Conservation (phyloP, 495 filamentous ascomycete genomes). For the Neurospora terricola region DNA sequence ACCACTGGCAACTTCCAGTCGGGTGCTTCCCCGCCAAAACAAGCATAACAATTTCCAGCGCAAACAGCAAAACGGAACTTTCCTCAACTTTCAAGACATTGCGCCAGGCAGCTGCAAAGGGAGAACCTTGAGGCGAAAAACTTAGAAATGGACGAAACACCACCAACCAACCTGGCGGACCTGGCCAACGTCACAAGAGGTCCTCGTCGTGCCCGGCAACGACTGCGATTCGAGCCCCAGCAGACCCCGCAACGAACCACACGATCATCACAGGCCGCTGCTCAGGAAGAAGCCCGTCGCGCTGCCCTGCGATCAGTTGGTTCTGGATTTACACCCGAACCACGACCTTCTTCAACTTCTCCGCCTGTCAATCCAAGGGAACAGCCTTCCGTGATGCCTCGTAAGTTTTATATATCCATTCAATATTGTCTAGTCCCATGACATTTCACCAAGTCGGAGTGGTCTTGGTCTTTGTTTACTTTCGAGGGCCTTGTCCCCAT, state of each 20-base stretch:
- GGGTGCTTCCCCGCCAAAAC: neutral
- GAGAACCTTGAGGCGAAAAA: neutral
- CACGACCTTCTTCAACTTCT: neutral
- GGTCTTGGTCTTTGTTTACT: neutral
- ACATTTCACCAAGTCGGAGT: neutral
- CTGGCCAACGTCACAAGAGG: slow-evolving; percentile 2
- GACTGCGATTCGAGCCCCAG: neutral
- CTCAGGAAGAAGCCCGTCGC: neutral
- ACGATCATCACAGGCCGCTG: neutral
- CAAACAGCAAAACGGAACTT: neutral
- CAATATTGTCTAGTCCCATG: neutral
- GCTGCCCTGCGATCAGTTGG: neutral
- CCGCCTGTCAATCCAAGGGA: neutral
- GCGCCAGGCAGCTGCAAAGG: neutral
- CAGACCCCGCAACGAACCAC: neutral
- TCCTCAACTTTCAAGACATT: neutral
- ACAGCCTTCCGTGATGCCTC: neutral
- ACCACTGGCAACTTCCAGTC: neutral
- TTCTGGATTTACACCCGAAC: neutral
- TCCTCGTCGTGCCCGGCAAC: slow-evolving; percentile 8
- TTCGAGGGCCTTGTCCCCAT: neutral
- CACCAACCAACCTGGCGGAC: neutral
- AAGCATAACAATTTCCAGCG: neutral
- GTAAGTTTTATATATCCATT: neutral
- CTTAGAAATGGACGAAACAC: neutral